phyloP scores from a whole-genome alignment of 2,329 filamentous ascomycete species.

The Aspergillus eucalypticola region DNA sequence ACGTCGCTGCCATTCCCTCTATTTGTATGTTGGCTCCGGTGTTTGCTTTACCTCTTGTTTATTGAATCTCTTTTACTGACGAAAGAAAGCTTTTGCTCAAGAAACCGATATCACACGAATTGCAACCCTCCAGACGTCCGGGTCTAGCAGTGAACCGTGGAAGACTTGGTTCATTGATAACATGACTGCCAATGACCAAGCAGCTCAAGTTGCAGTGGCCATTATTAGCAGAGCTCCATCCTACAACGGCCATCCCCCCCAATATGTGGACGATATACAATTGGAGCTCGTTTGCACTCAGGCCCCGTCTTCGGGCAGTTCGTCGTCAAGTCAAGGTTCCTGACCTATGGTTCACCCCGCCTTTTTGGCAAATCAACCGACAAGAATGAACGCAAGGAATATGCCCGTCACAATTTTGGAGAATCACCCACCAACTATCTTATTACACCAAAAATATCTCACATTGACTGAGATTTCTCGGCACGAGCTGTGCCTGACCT shows the following conservation, averaged over 20 bases:
- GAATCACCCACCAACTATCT: background rate
- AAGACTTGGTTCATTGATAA: constrained; percentile 40
- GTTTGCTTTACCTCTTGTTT: background rate
- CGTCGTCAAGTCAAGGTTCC: constrained; percentile 18
- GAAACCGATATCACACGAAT: constrained; percentile 30
- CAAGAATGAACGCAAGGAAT: background rate
- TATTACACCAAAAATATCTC: no score
- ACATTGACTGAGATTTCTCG: no score
- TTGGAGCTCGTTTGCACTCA: constrained; percentile 40
- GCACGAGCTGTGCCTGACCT: no score
- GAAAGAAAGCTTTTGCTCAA: constrained; percentile 31
- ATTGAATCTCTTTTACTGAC: constrained; percentile 6
- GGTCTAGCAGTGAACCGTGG: constrained; percentile 33
- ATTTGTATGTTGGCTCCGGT: constrained; percentile 27
- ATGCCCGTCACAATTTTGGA: background rate
- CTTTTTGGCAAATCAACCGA: background rate
- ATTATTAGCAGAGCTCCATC: constrained; percentile 38
- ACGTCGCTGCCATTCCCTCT: constrained; percentile 36
- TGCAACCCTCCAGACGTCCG: constrained; percentile 32
- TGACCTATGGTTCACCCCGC: background rate
- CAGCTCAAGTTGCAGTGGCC: constrained; percentile 39
- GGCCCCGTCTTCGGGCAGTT: constrained; percentile 33
- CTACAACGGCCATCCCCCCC: constrained; percentile 27
- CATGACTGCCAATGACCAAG: constrained; percentile 35
- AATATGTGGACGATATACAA: constrained; percentile 33